Conservation (phyloP, 2,329 filamentous ascomycete genomes). For the Rosellinia necatrix region DNA sequence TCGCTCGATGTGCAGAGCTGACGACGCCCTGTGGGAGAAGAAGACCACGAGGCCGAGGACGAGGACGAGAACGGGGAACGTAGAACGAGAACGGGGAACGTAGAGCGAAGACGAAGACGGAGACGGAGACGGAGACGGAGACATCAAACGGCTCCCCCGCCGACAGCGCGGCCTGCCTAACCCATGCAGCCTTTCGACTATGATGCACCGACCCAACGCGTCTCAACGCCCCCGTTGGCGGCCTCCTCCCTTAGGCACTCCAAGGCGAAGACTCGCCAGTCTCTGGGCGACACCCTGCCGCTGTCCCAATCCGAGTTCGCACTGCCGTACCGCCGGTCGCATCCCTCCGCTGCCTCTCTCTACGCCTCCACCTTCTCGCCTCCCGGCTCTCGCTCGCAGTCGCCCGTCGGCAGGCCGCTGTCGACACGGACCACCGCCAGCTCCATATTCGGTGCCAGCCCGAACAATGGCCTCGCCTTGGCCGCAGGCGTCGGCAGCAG, state of each 20-base stretch:
- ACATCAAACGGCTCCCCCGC: not conserved
- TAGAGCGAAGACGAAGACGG: not conserved
- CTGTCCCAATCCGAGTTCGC: conserved; percentile 58
- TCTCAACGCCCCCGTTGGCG: conserved; percentile 71
- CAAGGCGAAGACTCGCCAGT: conserved; percentile 67
- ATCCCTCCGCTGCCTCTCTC: conserved; percentile 63
- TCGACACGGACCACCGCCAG: conserved; percentile 61
- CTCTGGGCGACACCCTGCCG: conserved; percentile 52
- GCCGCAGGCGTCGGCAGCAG: conserved; percentile 49
- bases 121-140: not conserved
- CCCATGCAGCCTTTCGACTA: conserved; percentile 39
- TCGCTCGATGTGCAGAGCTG: conserved; percentile 14
- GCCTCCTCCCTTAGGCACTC: conserved; percentile 62
- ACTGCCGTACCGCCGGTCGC: conserved; percentile 58
- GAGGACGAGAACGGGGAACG: not conserved
- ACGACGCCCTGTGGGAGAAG: conserved; percentile 1
- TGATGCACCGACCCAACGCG: conserved; percentile 64
- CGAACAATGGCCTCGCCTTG: conserved; percentile 49
- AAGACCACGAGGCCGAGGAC: conserved; percentile 1
- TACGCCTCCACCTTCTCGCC: conserved; percentile 71
- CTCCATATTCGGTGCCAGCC: conserved; percentile 59
- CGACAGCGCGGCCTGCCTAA: conserved; percentile 12
- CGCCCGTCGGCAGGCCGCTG: conserved; percentile 64
- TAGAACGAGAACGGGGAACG: too few species aligned
- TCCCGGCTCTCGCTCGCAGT: conserved; percentile 69